A percentile compares a stretch with the other conserved stretches of the same genome.
Evolutionary conservation across 192 early-diverging fungal genomes (phyloP).

Genomic region (Podila verticillata): DNA sequence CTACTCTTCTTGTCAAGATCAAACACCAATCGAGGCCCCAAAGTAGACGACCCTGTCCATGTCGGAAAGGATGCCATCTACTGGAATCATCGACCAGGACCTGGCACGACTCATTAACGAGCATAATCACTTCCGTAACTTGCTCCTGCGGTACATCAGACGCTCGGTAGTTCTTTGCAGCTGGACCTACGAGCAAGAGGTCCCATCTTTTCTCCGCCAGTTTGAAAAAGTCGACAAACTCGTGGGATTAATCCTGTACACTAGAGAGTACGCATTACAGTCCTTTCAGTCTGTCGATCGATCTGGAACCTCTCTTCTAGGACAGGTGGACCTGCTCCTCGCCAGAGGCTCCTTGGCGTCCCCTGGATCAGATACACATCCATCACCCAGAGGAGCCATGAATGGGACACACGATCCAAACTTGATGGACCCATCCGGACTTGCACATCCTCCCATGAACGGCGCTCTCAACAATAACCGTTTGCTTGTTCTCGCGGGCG

Average conservation of each 20-base stretch:
- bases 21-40: no score
- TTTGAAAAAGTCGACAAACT: constrained; percentile 36
- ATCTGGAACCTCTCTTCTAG: constrained; percentile 16
- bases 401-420: background rate
- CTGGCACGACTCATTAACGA: constrained; percentile 29
- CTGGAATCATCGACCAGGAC: constrained; percentile 28
- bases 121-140: constrained; percentile 27
- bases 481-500: constrained; percentile 26
- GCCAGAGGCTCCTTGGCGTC: constrained; percentile 18
- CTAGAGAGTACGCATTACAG: constrained; percentile 31
- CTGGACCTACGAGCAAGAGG: constrained; percentile 38
- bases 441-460: background rate
- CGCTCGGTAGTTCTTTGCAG: constrained; percentile 22
- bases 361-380: constrained; percentile 3
- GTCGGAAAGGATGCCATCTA: no score
- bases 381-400: background rate
- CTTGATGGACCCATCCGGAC: background rate
- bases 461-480: constrained; percentile 33
- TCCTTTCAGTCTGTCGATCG: constrained; percentile 39
- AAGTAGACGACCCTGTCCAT: no score
- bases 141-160: constrained; percentile 41
- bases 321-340: constrained; percentile 38
- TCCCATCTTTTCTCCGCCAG: constrained; percentile 27
- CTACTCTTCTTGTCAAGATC: no score
- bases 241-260: constrained; percentile 10